A percentile compares a stretch with the other conserved stretches of the same genome.
Conservation (phyloP, 768 basidiomycete species). For the Suillus subalutaceus region DNA sequence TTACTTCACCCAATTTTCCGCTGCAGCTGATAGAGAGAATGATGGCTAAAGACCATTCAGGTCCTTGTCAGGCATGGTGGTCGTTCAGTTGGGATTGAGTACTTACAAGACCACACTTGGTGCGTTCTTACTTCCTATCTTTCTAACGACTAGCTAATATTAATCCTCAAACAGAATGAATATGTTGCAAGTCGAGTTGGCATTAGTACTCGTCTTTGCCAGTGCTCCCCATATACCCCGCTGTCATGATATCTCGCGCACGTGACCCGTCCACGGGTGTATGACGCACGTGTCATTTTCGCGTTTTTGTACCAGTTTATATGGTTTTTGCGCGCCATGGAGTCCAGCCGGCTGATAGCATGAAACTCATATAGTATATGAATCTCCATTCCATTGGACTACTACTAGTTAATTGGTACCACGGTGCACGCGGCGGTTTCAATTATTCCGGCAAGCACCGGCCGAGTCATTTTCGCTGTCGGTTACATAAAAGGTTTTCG, state of each 20-base stretch:
- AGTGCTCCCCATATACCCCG: slow-evolving; percentile 3
- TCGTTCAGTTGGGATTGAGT: not conserved
- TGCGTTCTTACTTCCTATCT: not conserved
- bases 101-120: not conserved
- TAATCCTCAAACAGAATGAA: not conserved
- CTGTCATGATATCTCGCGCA: slow-evolving; percentile 5
- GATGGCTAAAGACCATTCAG: not conserved
- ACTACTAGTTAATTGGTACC: not conserved
- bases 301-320: not conserved
- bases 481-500: not conserved
- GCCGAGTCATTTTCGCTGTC: not conserved
- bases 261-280: not conserved
- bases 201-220: not conserved
- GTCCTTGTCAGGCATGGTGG: not conserved
- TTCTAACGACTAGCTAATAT: not conserved
- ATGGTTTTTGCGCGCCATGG: not conserved
- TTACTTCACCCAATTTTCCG: not conserved
- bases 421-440: not conserved
- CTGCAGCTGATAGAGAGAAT: not conserved
- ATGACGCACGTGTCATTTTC: slow-evolving; percentile 3
- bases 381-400: not conserved
- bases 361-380: not conserved
- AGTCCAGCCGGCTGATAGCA: not conserved
- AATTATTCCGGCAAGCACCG: not conserved
- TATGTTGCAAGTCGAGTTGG: not conserved